Conservation (phyloP, 106 monocot genomes). For the Apostasia ramifera region DNA sequence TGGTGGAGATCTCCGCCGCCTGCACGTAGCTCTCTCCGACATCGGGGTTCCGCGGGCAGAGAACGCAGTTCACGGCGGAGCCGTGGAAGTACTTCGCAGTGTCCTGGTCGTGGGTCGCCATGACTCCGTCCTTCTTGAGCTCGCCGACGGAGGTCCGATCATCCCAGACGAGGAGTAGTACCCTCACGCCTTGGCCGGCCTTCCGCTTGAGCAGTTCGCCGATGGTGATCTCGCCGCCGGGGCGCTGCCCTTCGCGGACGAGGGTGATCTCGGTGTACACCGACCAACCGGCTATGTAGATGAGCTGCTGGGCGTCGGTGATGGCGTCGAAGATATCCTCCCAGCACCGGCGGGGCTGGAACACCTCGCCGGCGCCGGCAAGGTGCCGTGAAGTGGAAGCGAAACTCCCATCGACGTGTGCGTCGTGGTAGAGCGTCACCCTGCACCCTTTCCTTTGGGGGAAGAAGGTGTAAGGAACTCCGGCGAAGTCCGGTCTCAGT, state of each 20-base stretch:
- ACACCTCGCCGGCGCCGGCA: constrained; percentile 3
- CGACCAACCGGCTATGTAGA: constrained; percentile 52
- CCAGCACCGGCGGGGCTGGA: constrained; percentile 29
- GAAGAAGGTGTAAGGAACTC: constrained; percentile 20
- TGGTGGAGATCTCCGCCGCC: constrained; percentile 19
- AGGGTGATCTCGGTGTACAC: constrained; percentile 28
- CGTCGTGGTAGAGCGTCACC: constrained; percentile 20
- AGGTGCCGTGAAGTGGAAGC: neutral
- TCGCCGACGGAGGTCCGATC: constrained; percentile 33
- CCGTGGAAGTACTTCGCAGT: constrained; percentile 27
- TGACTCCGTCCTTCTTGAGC: constrained; percentile 31
- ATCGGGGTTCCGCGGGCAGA: constrained; percentile 37
- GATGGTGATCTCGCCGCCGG: constrained; percentile 9
- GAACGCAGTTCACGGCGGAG: constrained; percentile 29
- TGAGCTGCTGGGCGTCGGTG: constrained; percentile 13
- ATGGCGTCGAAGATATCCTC: constrained; percentile 36
- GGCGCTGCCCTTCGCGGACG: constrained; percentile 8
- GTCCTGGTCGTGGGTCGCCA: constrained; percentile 43
- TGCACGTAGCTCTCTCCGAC: constrained; percentile 28
- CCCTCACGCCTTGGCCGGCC: constrained; percentile 31
- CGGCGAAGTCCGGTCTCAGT: neutral
- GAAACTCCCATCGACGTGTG: constrained; percentile 6
- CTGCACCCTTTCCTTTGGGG: constrained; percentile 4
- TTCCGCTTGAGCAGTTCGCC: constrained; percentile 42
- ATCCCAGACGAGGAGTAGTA: constrained; percentile 42